These are phyloP conservation scores for Teunomyces lycoperdinae DNA, from an alignment of 805 yeast species.

Conservation along the genomic window DNA sequence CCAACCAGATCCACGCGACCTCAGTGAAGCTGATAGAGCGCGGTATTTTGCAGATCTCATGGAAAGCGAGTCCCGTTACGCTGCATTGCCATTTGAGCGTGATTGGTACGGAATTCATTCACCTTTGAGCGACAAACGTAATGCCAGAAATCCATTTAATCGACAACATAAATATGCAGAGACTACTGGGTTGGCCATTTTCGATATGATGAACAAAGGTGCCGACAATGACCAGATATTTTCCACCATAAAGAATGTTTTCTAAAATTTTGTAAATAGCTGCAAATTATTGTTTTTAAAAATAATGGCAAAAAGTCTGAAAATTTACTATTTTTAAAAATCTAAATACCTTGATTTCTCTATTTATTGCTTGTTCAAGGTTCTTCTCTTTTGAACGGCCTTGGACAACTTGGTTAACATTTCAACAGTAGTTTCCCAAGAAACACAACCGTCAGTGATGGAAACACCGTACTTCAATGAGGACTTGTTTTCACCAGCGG, in stretches of 20 bases:
- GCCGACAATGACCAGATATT: background rate
- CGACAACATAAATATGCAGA: slow-evolving; percentile 3
- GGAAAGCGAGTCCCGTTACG: slow-evolving; percentile 49
- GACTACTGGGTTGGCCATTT: background rate
- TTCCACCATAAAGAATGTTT: background rate
- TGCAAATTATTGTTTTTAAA: background rate
- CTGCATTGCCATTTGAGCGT: slow-evolving; percentile 47
- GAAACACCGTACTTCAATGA: slow-evolving; percentile 89
- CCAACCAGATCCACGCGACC: slow-evolving; percentile 49
- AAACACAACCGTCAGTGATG: slow-evolving; percentile 95
- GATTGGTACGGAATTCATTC: slow-evolving; percentile 59
- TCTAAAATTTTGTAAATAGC: background rate
- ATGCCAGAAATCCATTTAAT: slow-evolving; percentile 53
- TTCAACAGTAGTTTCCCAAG: slow-evolving; percentile 82
- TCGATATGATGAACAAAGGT: background rate
- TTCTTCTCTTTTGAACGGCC: slow-evolving; percentile 83
- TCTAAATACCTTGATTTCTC: background rate
- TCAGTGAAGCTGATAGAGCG: slow-evolving; percentile 16
- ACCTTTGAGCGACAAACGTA: slow-evolving; percentile 47
- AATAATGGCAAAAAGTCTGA: background rate
- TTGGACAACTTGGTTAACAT: slow-evolving; percentile 77
- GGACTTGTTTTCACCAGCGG: slow-evolving; percentile 45
- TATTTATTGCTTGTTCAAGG: slow-evolving; percentile 11
- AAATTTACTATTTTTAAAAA: background rate
- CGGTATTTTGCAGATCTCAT: slow-evolving; percentile 48